These are phyloP conservation scores for Candida orba DNA, from an alignment of 805 yeast genomes.

Conservation along the genomic window DNA sequence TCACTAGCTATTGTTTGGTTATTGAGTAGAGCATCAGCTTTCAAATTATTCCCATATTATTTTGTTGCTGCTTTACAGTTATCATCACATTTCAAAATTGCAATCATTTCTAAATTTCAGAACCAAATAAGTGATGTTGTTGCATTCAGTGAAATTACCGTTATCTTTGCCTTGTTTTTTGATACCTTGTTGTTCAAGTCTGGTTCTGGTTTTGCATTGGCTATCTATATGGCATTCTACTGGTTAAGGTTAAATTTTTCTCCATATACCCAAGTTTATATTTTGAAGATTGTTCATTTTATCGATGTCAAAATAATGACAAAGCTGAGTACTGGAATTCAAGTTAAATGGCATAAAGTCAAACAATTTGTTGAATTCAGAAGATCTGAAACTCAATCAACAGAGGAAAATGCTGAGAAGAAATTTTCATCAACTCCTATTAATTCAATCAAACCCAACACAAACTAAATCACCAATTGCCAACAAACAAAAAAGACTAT, in stretches of 20 bases:
- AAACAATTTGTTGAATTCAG: conserved; percentile 36
- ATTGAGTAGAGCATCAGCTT: conserved; percentile 54
- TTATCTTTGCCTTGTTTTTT: conserved; percentile 44
- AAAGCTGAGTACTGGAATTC: conserved; percentile 22
- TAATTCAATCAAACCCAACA: not conserved
- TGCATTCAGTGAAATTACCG: conserved; percentile 53
- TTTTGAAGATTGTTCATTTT: conserved; percentile 23
- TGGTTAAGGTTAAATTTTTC: conserved; percentile 64
- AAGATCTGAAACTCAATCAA: conserved; percentile 28
- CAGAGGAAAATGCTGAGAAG: conserved; percentile 5
- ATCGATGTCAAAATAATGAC: conserved; percentile 28
- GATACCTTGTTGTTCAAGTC: conserved; percentile 59
- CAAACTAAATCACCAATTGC: not conserved
- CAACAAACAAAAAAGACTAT: no score
- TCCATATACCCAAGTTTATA: conserved; percentile 31
- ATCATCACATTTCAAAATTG: conserved; percentile 32
- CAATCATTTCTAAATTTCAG: conserved; percentile 33
- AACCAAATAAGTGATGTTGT: conserved; percentile 37
- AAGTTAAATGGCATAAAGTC: conserved; percentile 31
- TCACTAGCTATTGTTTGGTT: conserved; percentile 52
- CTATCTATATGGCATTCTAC: conserved; percentile 48
- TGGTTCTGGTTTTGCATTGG: conserved; percentile 62
- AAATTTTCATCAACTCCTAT: not conserved
- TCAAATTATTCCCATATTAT: conserved; percentile 56
- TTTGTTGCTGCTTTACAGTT: conserved; percentile 54